Evolutionary conservation across 1,284 basidiomycete species (phyloP).

Genomic region (Thelephora terrestris): DNA sequence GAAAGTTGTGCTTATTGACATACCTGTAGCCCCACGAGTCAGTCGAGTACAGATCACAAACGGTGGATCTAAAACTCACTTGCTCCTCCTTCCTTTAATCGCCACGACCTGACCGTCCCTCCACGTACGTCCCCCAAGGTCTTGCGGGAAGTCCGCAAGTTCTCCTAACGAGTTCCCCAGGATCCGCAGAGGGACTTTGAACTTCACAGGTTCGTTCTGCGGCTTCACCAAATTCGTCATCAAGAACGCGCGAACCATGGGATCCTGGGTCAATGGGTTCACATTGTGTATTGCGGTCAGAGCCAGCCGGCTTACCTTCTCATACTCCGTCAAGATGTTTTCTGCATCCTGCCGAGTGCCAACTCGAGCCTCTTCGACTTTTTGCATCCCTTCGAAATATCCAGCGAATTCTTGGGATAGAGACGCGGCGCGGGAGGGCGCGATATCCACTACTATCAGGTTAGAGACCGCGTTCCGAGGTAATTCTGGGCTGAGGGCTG

Average conservation of each 20-base stretch:
- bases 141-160: conserved; percentile 70
- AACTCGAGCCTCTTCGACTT: conserved; percentile 47
- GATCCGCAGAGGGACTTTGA: conserved; percentile 65
- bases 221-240: conserved; percentile 58
- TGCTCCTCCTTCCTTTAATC: conserved; percentile 72
- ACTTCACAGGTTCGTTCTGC: conserved; percentile 32
- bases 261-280: conserved; percentile 37
- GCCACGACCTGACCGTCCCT: conserved; percentile 52
- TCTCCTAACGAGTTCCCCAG: conserved; percentile 51
- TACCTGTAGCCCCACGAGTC: conserved; percentile 33
- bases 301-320: conserved; percentile 33
- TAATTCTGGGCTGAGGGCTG: conserved; percentile 52
- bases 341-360: conserved; percentile 56
- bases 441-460: conserved; percentile 76
- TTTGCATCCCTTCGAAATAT: conserved; percentile 65
- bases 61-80: conserved; percentile 31
- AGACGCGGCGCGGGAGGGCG: conserved; percentile 47
- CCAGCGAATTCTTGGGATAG: conserved; percentile 55
- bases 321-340: conserved; percentile 49
- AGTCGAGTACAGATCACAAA: neutral
- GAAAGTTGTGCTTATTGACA: conserved; percentile 59
- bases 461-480: conserved; percentile 40
- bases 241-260: conserved; percentile 65
- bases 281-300: neutral
- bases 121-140: conserved; percentile 47